These are phyloP conservation scores for Sambucus nigra DNA, from an alignment of 129 eudicot species.

Conservation along the genomic window DNA sequence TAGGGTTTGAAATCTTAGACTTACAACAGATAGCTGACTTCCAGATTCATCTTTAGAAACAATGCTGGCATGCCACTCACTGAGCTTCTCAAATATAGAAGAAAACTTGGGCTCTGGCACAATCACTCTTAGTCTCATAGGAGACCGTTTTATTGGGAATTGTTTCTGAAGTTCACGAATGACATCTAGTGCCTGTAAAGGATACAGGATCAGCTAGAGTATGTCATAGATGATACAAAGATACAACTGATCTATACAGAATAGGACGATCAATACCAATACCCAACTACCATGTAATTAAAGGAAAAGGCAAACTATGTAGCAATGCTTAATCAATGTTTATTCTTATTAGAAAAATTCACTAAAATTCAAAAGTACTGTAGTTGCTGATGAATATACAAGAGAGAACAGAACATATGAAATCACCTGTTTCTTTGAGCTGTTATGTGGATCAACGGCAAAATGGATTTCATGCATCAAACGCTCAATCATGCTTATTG, in stretches of 20 bases:
- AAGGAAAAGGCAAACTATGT: no score
- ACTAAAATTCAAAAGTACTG: background rate
- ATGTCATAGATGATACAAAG: constrained; percentile 2
- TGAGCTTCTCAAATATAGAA: constrained; percentile 57
- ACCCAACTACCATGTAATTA: no score
- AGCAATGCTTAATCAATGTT: no score
- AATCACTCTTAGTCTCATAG: constrained; percentile 67
- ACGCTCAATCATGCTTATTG: constrained; percentile 98
- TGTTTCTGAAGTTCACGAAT: constrained; percentile 91
- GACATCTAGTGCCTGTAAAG: constrained; percentile 77
- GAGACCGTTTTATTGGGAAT: constrained; percentile 82
- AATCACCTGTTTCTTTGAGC: constrained; percentile 90
- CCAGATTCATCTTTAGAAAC: constrained; percentile 78
- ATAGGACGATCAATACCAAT: no score
- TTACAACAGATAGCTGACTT: constrained; percentile 62
- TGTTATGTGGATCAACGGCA: constrained; percentile 89
- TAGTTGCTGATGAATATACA: background rate
- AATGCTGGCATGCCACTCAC: constrained; percentile 48
- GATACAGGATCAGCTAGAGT: constrained; percentile 10
- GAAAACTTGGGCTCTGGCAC: constrained; percentile 35
- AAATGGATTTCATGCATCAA: constrained; percentile 96
- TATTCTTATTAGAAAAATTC: background rate
- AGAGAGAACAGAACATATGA: constrained; percentile 10
- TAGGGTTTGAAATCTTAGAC: constrained; percentile 12
- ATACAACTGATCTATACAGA: background rate